These are phyloP conservation scores for Leccinum arenicola DNA, from an alignment of 768 basidiomycete species.

Conservation along the genomic window DNA sequence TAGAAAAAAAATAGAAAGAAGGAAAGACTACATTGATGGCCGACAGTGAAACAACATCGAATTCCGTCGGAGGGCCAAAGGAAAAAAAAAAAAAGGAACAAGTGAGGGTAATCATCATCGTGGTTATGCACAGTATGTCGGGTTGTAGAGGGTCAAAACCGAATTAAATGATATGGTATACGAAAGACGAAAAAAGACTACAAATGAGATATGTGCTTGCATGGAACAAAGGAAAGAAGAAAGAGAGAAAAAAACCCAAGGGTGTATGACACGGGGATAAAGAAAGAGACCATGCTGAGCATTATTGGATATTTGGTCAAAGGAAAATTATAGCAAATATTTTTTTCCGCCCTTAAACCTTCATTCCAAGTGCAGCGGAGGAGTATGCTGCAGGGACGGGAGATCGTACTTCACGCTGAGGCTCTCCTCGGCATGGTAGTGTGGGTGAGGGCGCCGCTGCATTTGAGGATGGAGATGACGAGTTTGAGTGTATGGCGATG, in stretches of 20 bases:
- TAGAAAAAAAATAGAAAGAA: not conserved
- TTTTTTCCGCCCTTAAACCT: constrained; percentile 29
- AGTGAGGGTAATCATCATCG: constrained; percentile 1
- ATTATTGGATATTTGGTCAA: constrained; percentile 29
- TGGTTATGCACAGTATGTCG: constrained; percentile 24
- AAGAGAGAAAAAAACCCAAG: not conserved
- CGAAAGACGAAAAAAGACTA: constrained; percentile 4
- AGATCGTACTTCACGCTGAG: constrained; percentile 43
- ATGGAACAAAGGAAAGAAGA: not conserved
- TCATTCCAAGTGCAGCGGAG: constrained; percentile 50
- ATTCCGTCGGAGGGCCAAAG: not conserved
- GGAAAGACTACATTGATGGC: not conserved
- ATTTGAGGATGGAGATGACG: constrained; percentile 35
- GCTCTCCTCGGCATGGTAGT: constrained; percentile 34
- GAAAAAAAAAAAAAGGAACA: not conserved
- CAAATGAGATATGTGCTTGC: constrained; percentile 11
- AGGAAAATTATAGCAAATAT: constrained; percentile 14
- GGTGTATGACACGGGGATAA: constrained; percentile 2
- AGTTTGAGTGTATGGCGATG: constrained; percentile 25
- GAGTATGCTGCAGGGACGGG: constrained; percentile 42
- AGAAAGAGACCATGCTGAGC: constrained; percentile 18
- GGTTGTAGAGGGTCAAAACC: constrained; percentile 6
- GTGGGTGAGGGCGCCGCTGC: constrained; percentile 31
- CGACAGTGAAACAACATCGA: not conserved
- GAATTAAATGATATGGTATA: constrained; percentile 28